Conservation (phyloP, 2,329 filamentous ascomycete species). For the Xylaria sp. region DNA sequence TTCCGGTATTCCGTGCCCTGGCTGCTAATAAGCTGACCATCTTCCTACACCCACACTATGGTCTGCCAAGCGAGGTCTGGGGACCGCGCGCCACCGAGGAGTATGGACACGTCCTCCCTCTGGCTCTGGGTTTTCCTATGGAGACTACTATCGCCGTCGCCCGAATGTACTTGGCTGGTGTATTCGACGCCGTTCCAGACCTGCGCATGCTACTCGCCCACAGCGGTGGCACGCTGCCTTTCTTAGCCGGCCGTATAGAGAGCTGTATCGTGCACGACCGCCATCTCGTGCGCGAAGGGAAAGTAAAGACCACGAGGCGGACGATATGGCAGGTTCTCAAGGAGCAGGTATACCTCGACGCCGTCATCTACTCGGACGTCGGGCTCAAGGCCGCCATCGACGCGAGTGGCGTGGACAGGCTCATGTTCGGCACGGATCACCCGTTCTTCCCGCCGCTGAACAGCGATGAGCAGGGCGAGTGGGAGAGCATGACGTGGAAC, state of each 20-base stretch:
- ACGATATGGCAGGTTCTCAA: conserved; percentile 62
- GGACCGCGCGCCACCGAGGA: conserved; percentile 69
- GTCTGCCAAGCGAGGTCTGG: conserved; percentile 79
- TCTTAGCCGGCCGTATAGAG: conserved; percentile 86
- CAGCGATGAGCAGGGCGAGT: conserved; percentile 65
- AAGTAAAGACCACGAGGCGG: conserved; percentile 52
- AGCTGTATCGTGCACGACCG: conserved; percentile 85
- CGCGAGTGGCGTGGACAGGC: conserved; percentile 66
- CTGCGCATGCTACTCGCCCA: conserved; percentile 83
- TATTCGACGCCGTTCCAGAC: conserved; percentile 76
- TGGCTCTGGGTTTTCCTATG: conserved; percentile 86
- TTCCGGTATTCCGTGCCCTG: conserved; percentile 74
- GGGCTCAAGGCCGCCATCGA: conserved; percentile 74
- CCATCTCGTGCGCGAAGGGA: conserved; percentile 70
- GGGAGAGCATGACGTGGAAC: conserved; percentile 71
- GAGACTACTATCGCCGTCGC: conserved; percentile 92
- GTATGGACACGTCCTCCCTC: conserved; percentile 86
- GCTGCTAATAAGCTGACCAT: conserved; percentile 69
- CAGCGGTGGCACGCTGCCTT: conserved; percentile 86
- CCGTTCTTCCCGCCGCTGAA: conserved; percentile 82
- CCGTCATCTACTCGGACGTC: conserved; percentile 80
- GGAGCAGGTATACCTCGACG: conserved; percentile 85
- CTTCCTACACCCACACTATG: conserved; percentile 93
- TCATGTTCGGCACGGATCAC: conserved; percentile 84
- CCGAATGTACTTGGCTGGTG: conserved; percentile 83